Base-by-base conservation (phyloP, 2,329 filamentous ascomycete species). In the Ustulina deusta region DNA sequence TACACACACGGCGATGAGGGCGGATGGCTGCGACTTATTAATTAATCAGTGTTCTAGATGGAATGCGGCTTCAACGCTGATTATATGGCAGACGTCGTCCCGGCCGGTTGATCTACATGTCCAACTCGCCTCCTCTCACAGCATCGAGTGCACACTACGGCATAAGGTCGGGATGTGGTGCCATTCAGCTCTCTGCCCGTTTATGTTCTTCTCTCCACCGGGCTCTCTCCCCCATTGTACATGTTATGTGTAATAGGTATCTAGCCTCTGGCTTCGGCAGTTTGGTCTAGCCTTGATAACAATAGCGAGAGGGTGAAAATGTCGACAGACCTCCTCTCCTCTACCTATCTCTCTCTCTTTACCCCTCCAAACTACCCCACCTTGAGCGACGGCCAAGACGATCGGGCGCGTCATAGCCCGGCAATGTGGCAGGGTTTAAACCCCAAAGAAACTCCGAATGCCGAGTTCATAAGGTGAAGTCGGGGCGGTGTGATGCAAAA, bases 371-470 rank as follows among this genome's bases (percentile, higher is more conserved):
- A 55, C 29, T n/a, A 65, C 68, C 68, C 68, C 68, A 63, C 68
- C 68, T 54, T 48, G 22, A 32, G 15, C 4, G n/a, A 40, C 9
- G 25, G 66, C 63, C 59, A 66, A 55, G 63, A 58, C 5, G 9
- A 27, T 36, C 25, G 6, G 44, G 44, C 38, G 63, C 59, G 66
- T 66, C 59, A 63, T 63, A 57, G 52, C 38, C 22, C 20, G 51
- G 25, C 9, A 42, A 38, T 46, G 6, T 5, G 22, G 44, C 56
- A 54, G 36, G 34, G 42, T 29, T 15, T 9, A 34, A 60, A 69
- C 29, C 4, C 66, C 69, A 69, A 44, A 55, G 57, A 72, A 67
- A 69, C 69, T 63, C 74, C 74, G 74, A 75, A 75, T 73, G 48
- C 74, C 74, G 74, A 74, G 32, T 44, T 25, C 11, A 22, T n/a